Percentiles rank a stretch among this genome's conserved stretches.
Evolutionary conservation across 2,329 filamentous ascomycete genomes (phyloP).

Genomic region (Hysterium pulicare): DNA sequence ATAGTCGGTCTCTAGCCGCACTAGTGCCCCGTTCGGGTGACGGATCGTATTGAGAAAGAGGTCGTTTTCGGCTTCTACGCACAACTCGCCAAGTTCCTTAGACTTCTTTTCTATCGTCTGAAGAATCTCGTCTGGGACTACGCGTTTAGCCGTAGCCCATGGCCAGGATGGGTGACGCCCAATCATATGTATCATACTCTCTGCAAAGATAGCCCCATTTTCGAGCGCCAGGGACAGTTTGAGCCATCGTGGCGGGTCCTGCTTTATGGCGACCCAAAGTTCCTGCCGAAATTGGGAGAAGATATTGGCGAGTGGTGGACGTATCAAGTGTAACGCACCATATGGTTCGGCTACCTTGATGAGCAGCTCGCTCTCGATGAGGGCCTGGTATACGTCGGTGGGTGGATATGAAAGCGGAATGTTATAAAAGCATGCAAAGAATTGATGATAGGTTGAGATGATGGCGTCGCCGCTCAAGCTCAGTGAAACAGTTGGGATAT

Average conservation of each 20-base stretch:
- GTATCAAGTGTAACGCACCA: slow-evolving; percentile 18
- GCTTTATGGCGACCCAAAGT: slow-evolving; percentile 27
- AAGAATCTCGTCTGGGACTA: slow-evolving; percentile 8
- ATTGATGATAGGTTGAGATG: background rate
- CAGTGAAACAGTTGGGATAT: background rate
- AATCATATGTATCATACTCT: slow-evolving; percentile 35
- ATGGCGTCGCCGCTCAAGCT: background rate
- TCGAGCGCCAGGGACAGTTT: slow-evolving; percentile 25
- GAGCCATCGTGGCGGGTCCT: slow-evolving; percentile 32
- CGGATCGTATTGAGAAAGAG: slow-evolving; percentile 22
- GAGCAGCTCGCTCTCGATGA: slow-evolving; percentile 25
- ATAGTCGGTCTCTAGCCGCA: slow-evolving; percentile 7
- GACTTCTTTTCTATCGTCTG: slow-evolving; percentile 15
- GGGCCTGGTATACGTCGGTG: slow-evolving; percentile 13
- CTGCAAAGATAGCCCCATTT: slow-evolving; percentile 30
- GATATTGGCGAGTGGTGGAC: slow-evolving; percentile 17
- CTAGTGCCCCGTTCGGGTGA: background rate
- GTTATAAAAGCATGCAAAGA: slow-evolving; percentile 19
- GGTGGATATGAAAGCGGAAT: slow-evolving; percentile 14
- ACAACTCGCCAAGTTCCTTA: slow-evolving; percentile 10
- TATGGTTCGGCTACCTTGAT: slow-evolving; percentile 22
- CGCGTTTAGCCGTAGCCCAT: slow-evolving; percentile 11
- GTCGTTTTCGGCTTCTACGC: slow-evolving; percentile 18
- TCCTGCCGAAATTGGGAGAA: slow-evolving; percentile 21
- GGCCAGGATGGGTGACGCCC: slow-evolving; percentile 25